Conservation (phyloP, 352 stramenopile species). For the Stephanocyclus meneghinianus region DNA sequence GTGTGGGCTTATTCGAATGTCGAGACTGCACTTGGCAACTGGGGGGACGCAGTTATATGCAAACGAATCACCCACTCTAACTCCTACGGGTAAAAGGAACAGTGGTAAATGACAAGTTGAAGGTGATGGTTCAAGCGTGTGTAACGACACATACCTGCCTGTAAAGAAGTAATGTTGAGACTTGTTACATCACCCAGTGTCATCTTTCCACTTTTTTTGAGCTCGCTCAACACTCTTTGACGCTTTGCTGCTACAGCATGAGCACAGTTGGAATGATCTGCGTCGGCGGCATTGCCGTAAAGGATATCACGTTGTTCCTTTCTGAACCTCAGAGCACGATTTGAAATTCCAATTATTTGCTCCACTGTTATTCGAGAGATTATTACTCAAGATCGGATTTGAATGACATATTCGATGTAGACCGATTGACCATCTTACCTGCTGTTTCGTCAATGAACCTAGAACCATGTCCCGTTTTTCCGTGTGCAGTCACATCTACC, state of each 20-base stretch:
- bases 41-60: conserved; percentile 93
- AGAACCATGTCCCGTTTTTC: conserved; percentile 86
- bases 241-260: conserved; percentile 87
- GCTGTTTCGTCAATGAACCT: conserved; percentile 94
- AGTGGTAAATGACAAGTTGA: not conserved
- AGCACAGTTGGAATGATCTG: conserved; percentile 83
- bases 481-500: conserved; percentile 81
- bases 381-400: not conserved
- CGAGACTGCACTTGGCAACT: conserved; percentile 88
- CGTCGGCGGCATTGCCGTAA: conserved; percentile 63
- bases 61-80: conserved; percentile 87
- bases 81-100: conserved; percentile 58
- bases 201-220: conserved; percentile 75
- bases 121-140: not conserved
- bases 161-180: conserved; percentile 92
- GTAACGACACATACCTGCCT: conserved; percentile 61
- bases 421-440: not conserved
- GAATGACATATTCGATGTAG: not conserved
- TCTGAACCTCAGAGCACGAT: conserved; percentile 87
- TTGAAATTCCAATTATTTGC: conserved; percentile 88
- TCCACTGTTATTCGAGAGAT: conserved; percentile 61
- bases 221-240: conserved; percentile 20
- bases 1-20: conserved; percentile 91
- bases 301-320: conserved; percentile 87
- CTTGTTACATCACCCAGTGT: conserved; percentile 94